These are phyloP conservation scores for Colletotrichum echinochloae DNA, from an alignment of 2,329 filamentous ascomycete genomes.

Conservation along the genomic window DNA sequence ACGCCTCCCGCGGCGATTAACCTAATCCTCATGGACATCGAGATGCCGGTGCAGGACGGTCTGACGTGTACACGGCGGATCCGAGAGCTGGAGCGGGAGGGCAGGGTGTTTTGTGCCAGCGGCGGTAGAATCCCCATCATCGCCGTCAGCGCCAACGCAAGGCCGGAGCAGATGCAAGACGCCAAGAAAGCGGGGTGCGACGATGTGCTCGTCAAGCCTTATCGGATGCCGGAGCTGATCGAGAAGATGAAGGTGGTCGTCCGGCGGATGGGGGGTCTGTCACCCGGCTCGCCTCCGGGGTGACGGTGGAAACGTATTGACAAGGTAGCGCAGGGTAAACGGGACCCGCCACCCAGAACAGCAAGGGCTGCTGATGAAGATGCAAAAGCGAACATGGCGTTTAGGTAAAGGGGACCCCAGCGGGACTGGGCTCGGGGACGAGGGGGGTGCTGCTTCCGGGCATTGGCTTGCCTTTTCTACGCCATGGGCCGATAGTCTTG, in stretches of 20 bases:
- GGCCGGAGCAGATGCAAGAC: slow-evolving; percentile 69
- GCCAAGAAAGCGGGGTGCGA: slow-evolving; percentile 67
- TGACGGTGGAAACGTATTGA: not conserved
- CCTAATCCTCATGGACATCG: slow-evolving; percentile 80
- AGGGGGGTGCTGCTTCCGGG: slow-evolving; percentile 24
- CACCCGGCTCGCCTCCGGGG: slow-evolving; percentile 26
- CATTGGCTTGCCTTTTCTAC: slow-evolving; percentile 7
- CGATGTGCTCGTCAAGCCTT: slow-evolving; percentile 79
- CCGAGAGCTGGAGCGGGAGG: slow-evolving; percentile 68
- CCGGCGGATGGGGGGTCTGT: slow-evolving; percentile 45
- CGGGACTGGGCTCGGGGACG: slow-evolving; percentile 33
- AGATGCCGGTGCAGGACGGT: slow-evolving; percentile 82
- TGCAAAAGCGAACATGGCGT: slow-evolving; percentile 30
- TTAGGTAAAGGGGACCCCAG: slow-evolving; percentile 24
- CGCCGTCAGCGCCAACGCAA: slow-evolving; percentile 75
- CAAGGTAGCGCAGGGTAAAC: not conserved
- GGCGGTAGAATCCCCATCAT: slow-evolving; percentile 71
- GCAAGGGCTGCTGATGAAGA: slow-evolving; percentile 26
- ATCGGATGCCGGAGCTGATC: slow-evolving; percentile 71
- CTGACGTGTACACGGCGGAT: slow-evolving; percentile 74
- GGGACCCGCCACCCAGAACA: slow-evolving; percentile 16
- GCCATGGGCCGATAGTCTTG: slow-evolving; percentile 9
- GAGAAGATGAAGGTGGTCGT: slow-evolving; percentile 69
- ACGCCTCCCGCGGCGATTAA: slow-evolving; percentile 57
- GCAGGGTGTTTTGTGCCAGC: slow-evolving; percentile 58